Percentiles rank a stretch among this genome's conserved stretches.
Conservation (phyloP, 116 monocot species). For the Cymodocea nodosa region DNA sequence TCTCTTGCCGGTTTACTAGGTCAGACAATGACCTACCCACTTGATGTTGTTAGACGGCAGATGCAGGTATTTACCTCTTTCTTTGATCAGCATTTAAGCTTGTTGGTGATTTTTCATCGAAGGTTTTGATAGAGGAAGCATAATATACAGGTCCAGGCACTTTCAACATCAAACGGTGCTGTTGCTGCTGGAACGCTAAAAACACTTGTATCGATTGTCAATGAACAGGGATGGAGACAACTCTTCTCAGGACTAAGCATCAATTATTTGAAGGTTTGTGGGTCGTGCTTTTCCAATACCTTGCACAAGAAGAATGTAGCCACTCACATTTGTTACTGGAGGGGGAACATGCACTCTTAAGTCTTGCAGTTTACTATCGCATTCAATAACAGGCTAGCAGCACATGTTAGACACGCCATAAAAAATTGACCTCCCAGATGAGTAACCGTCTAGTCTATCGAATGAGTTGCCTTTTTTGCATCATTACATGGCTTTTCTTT, state of each 20-base stretch:
- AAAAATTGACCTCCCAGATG: background rate
- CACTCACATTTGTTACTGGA: background rate
- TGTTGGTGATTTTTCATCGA: background rate
- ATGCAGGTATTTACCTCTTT: constrained; percentile 61
- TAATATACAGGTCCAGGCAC: constrained; percentile 53
- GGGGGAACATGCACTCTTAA: background rate
- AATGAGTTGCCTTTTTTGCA: constrained; percentile 2
- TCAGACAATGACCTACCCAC: constrained; percentile 95
- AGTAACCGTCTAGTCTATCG: constrained; percentile 2
- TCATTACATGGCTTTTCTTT: background rate
- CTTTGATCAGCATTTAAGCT: background rate
- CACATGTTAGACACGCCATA: background rate
- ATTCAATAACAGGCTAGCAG: background rate
- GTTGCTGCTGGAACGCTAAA: constrained; percentile 49
- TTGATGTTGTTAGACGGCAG: constrained; percentile 96
- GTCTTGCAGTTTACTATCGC: background rate
- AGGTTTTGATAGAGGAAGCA: constrained; percentile 1
- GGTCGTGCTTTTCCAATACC: background rate
- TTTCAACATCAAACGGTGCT: constrained; percentile 25
- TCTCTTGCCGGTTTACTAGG: constrained; percentile 86
- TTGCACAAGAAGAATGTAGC: background rate
- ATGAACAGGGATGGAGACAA: constrained; percentile 73
- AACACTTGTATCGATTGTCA: constrained; percentile 42
- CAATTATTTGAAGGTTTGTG: constrained; percentile 80
- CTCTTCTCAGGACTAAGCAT: constrained; percentile 90